These are phyloP conservation scores for Xylaria multiplex DNA, from an alignment of 2,329 filamentous ascomycete species.

Conservation along the genomic window DNA sequence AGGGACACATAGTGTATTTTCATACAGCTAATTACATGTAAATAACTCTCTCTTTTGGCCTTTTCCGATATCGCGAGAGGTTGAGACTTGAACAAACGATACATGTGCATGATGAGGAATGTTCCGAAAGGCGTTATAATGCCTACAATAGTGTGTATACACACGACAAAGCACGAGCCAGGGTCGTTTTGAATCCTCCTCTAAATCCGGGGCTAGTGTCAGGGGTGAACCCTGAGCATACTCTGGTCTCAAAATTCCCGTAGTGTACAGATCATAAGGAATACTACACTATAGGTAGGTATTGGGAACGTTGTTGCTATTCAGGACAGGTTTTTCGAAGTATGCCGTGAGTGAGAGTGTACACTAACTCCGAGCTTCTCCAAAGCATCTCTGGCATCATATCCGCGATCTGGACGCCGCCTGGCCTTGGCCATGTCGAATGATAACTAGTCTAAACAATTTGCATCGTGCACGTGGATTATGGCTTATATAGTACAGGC, in stretches of 20 bases:
- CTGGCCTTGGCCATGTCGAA: too few relatives aligned
- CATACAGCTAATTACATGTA: background rate
- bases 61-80: background rate
- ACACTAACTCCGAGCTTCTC: too few relatives aligned
- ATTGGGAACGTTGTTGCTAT: too few relatives aligned
- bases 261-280: too few relatives aligned
- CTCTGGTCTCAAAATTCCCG: background rate
- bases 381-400: too few relatives aligned
- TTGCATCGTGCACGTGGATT: background rate
- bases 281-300: too few relatives aligned
- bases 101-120: slow-evolving; percentile 8
- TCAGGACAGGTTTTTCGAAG: too few relatives aligned
- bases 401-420: too few relatives aligned
- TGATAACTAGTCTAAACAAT: too few relatives aligned
- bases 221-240: slow-evolving; percentile 7
- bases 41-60: background rate
- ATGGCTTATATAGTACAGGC: background rate
- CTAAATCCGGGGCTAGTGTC: slow-evolving; percentile 17
- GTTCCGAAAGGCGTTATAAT: slow-evolving; percentile 7
- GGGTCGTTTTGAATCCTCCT: slow-evolving; percentile 10
- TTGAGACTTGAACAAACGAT: background rate
- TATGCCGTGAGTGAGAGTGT: too few relatives aligned
- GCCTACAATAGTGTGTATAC: background rate
- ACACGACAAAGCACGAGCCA: background rate
- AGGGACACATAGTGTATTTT: slow-evolving; percentile 11